A percentile compares a stretch with the other conserved stretches of the same genome.
These are phyloP conservation scores for Aspergillus diversus DNA, from an alignment of 495 filamentous ascomycete species.

Conservation along the genomic window DNA sequence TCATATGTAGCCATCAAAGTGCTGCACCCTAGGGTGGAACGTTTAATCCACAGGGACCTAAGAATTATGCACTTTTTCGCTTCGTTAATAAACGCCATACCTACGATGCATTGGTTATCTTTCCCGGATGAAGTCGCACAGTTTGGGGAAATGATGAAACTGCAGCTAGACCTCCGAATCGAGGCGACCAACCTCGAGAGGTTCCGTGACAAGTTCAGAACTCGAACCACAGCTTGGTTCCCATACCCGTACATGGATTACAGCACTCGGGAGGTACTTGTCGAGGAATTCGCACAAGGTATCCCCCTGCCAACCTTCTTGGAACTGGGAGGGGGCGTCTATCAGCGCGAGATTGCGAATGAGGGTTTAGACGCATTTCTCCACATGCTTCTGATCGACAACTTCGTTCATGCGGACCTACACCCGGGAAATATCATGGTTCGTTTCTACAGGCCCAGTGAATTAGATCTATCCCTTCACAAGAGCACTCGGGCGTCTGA, in stretches of 20 bases:
- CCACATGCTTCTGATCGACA: slow-evolving; percentile 96
- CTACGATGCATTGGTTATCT: slow-evolving; percentile 97
- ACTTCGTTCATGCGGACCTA: slow-evolving; percentile 98
- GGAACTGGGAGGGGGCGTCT: slow-evolving; percentile 86
- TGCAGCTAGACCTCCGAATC: slow-evolving; percentile 94
- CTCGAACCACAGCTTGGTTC: slow-evolving; percentile 91
- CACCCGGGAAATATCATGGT: slow-evolving; percentile 99
- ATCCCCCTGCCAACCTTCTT: slow-evolving; percentile 91
- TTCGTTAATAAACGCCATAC: slow-evolving; percentile 78
- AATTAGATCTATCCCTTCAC: slow-evolving; percentile 64
- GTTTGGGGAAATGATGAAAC: slow-evolving; percentile 98
- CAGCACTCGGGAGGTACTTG: slow-evolving; percentile 86
- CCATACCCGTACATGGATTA: slow-evolving; percentile 92
- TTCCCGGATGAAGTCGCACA: slow-evolving; percentile 92
- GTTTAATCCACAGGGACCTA: slow-evolving; percentile 84
- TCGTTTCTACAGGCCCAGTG: slow-evolving; percentile 87
- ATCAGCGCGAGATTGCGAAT: slow-evolving; percentile 90
- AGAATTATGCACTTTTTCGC: slow-evolving; percentile 96
- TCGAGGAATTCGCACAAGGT: slow-evolving; percentile 95
- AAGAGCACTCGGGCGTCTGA: slow-evolving; percentile 55
- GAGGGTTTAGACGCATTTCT: slow-evolving; percentile 98
- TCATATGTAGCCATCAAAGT: slow-evolving; percentile 97
- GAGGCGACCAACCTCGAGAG: slow-evolving; percentile 86
- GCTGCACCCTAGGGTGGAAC: slow-evolving; percentile 88
- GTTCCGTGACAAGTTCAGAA: slow-evolving; percentile 89